These are phyloP conservation scores for Apiotrichum siamense DNA, from an alignment of 1,284 basidiomycete species.

Conservation along the genomic window DNA sequence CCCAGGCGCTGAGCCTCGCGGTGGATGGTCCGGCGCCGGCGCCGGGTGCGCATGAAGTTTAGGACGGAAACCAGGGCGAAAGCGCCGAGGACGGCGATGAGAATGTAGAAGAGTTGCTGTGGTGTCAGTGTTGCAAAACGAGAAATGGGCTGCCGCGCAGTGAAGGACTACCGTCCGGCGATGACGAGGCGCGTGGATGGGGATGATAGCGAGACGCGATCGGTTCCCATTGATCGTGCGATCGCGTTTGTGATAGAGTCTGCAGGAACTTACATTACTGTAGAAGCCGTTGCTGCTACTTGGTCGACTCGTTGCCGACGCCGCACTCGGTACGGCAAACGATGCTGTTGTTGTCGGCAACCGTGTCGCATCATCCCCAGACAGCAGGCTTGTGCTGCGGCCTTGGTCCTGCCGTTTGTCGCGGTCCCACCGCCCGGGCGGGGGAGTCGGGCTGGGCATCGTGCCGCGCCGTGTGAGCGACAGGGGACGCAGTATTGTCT, in stretches of 20 bases:
- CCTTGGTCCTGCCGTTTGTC: no score
- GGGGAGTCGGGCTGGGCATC: background rate
- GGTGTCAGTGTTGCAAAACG: background rate
- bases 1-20: constrained; percentile 38
- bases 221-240: background rate
- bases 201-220: background rate
- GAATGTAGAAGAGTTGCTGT: constrained; percentile 42
- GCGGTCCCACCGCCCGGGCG: no score
- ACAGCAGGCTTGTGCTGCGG: no score
- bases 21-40: constrained; percentile 29
- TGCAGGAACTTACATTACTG: constrained; percentile 26
- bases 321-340: no score
- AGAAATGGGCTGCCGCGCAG: no score
- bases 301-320: background rate
- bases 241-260: background rate
- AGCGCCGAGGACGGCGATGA: constrained; percentile 39
- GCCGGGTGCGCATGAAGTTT: constrained; percentile 32
- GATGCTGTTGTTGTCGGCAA: background rate
- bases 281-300: constrained; percentile 12
- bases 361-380: background rate
- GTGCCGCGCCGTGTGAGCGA: background rate
- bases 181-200: background rate
- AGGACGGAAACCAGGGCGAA: constrained; percentile 39
- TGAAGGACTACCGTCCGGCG: no score
- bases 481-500: no score